phyloP scores from a whole-genome alignment of 805 yeast genomes.

The Myxozyma geophila region DNA sequence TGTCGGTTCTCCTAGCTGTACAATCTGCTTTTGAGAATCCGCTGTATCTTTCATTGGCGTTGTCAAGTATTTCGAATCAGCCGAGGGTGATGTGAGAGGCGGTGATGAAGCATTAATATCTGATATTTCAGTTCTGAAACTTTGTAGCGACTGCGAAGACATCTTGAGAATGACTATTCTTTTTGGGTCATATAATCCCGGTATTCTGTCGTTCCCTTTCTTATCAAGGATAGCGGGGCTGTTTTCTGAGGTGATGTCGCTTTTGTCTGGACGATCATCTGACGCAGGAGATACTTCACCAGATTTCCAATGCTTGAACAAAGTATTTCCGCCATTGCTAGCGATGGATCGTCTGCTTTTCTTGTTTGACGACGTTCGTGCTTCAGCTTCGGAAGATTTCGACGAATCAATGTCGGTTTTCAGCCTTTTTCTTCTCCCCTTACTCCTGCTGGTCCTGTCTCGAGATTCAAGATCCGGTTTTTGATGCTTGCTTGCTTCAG shows the following conservation, averaged over 20 bases:
- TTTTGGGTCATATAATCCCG: neutral
- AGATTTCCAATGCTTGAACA: constrained; percentile 2
- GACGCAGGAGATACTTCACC: neutral
- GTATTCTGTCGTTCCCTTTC: neutral
- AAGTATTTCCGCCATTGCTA: neutral
- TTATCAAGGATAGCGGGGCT: neutral
- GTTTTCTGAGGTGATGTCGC: neutral
- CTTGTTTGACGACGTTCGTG: neutral
- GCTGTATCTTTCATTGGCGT: too few species aligned
- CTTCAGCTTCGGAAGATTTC: neutral
- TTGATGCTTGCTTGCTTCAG: neutral
- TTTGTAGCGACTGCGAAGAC: neutral
- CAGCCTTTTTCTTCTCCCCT: neutral
- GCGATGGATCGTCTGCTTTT: neutral
- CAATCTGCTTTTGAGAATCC: neutral
- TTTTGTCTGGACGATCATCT: too few species aligned
- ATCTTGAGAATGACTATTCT: neutral
- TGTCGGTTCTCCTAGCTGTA: neutral
- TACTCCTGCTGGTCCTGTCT: too few species aligned
- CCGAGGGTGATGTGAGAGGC: neutral
- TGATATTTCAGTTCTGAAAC: neutral
- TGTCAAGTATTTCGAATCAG: neutral
- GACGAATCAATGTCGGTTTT: neutral
- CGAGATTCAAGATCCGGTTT: neutral
- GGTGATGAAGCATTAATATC: neutral